Conservation (phyloP, 2,329 filamentous ascomycete species). For the Colletotrichum sublineola region DNA sequence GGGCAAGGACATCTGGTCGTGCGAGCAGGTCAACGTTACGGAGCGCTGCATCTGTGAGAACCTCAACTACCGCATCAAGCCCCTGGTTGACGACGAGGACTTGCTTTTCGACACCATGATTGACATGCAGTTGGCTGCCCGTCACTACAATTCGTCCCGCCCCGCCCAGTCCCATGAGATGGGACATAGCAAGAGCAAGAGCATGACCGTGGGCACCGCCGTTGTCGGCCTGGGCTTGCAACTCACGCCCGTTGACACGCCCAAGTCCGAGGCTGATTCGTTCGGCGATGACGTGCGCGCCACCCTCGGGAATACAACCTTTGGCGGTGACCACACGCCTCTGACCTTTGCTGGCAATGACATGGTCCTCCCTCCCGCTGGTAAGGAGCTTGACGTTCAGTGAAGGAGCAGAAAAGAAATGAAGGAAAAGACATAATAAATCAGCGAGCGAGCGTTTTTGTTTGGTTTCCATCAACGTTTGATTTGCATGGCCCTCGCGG, state of each 20-base stretch:
- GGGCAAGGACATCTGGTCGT: conserved; percentile 69
- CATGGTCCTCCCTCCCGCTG: conserved; percentile 32
- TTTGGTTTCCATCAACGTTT: conserved; percentile 18
- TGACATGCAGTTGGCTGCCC: conserved; percentile 73
- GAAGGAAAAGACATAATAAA: neutral
- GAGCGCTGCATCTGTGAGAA: conserved; percentile 75
- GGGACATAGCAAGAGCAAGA: conserved; percentile 52
- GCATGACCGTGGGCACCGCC: conserved; percentile 56
- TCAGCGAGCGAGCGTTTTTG: conserved; percentile 38
- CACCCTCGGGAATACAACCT: conserved; percentile 26
- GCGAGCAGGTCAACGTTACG: conserved; percentile 73
- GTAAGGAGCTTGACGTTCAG: conserved; percentile 32
- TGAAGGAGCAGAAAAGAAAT: neutral
- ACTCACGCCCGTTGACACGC: conserved; percentile 57
- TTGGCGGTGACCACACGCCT: conserved; percentile 38
- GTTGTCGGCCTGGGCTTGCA: conserved; percentile 56
- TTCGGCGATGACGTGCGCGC: conserved; percentile 37
- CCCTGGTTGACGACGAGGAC: conserved; percentile 68
- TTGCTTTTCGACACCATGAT: conserved; percentile 71
- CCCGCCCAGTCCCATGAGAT: conserved; percentile 32
- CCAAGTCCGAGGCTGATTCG: conserved; percentile 36
- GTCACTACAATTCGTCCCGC: conserved; percentile 47
- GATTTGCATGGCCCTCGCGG: conserved; percentile 15
- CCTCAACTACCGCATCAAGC: conserved; percentile 73
- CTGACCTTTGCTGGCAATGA: conserved; percentile 25